Evolutionary conservation across 2,329 filamentous ascomycete species (phyloP).

Genomic region (Capronia epimyces): DNA sequence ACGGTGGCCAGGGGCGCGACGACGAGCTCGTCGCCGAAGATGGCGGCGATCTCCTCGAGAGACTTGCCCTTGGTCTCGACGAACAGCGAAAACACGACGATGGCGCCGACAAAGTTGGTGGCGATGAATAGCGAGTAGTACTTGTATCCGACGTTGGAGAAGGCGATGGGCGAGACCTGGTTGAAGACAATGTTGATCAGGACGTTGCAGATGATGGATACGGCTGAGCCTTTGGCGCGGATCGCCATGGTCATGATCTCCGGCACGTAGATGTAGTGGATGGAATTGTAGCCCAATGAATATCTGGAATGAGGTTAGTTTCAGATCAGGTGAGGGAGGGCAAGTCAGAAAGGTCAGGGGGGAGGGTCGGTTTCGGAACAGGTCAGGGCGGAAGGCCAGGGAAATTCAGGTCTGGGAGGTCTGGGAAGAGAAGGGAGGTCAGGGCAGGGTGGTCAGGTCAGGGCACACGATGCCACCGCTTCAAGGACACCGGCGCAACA

Average conservation of each 20-base stretch:
- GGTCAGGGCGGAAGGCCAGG: too few relatives aligned
- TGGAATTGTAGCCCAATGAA: slow-evolving; percentile 1
- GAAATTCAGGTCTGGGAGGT: too few relatives aligned
- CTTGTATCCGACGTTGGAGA: slow-evolving; percentile 32
- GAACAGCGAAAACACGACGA: slow-evolving; percentile 27
- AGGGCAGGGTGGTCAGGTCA: too few relatives aligned
- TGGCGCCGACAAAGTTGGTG: slow-evolving; percentile 20
- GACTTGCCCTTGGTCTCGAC: slow-evolving; percentile 31
- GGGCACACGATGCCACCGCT: too few relatives aligned
- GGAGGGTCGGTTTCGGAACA: too few relatives aligned
- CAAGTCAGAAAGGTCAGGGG: too few relatives aligned
- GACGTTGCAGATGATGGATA: slow-evolving; percentile 57
- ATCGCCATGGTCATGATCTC: slow-evolving; percentile 65
- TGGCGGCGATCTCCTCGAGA: slow-evolving; percentile 29
- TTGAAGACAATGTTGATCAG: slow-evolving; percentile 36
- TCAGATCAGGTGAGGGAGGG: not conserved
- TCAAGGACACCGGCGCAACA: too few relatives aligned
- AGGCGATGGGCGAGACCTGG: slow-evolving; percentile 31
- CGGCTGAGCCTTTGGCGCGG: slow-evolving; percentile 54
- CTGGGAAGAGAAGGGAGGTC: too few relatives aligned
- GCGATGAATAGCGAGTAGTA: slow-evolving; percentile 27
- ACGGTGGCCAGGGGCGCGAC: not conserved
- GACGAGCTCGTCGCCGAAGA: slow-evolving; percentile 23
- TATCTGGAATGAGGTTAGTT: not conserved
- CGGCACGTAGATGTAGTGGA: slow-evolving; percentile 50